Base-by-base conservation (phyloP, 2,329 filamentous ascomycete species). In the Xylariaceae sp. region DNA sequence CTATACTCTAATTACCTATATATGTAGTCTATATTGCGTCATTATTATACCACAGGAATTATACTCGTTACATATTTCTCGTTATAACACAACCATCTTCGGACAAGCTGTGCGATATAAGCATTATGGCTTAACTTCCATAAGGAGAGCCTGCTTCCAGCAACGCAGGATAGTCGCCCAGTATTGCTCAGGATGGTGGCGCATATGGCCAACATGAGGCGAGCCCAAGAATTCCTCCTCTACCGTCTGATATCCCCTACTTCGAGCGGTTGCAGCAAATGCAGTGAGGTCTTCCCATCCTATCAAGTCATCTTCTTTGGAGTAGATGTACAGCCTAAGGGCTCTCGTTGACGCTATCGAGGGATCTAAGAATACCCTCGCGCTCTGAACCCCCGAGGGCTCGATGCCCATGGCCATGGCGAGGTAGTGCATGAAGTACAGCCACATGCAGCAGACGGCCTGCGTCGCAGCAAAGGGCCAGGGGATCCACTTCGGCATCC, bases 131-230 rank as follows among this genome's bases (percentile, higher is more conserved):
- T 27, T 4, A 27, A 27, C 22, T 38, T 58, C 46, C 44, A 53
- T 51, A 27, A 51, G 52, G 46, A 61, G 44, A 3, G 59, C 52
- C 9, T 50, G 42, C 36, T 58, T 57, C 66, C 66, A 68, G 18
- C 58, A 58, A 3, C 49, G 47, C 22, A 56, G 43, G 31, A 78
- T 73, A 0, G 70, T 64, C 1, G 56, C 60, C 83, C 82, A 86
- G 59, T 86, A 87, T 61, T 75, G 70, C 31, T 72, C 72, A 1
- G 76, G 74, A 48, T 82, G 75, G 63, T 74, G 66, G 15, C 76
- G 70, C 68, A 86, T 77, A 60, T 86, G 81, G 1, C 78, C 80
- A 15, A 83, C 82, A 63, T 87, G 83, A 1, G 74, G 68, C 44
- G 77, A 82, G 4, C 75, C 77, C 44, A 80, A 72, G 53, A 86